Conservation (phyloP, 768 basidiomycete species). For the Mycena floridula region DNA sequence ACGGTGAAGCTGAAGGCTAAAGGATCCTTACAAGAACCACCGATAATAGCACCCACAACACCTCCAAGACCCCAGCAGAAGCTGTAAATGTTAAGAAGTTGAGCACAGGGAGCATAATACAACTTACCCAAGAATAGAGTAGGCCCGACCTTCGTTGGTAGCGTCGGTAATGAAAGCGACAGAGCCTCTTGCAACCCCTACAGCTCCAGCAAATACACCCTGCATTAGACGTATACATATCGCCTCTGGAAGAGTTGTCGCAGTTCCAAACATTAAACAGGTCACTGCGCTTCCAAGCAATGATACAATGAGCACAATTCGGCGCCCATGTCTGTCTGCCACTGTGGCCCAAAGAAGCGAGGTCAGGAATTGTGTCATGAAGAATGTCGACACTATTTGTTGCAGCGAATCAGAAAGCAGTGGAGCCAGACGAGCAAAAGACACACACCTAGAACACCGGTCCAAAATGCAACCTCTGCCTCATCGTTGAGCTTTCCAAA, state of each 20-base stretch:
- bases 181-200: slow-evolving; percentile 89
- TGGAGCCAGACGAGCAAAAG: slow-evolving; percentile 7
- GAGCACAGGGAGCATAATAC: slow-evolving; percentile 1
- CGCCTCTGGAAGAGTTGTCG: slow-evolving; percentile 71
- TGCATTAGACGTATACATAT: slow-evolving; percentile 83
- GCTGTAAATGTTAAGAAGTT: slow-evolving; percentile 26
- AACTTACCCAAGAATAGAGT: slow-evolving; percentile 80
- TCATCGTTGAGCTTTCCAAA: slow-evolving; percentile 71
- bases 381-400: slow-evolving; percentile 83
- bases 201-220: slow-evolving; percentile 88
- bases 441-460: slow-evolving; percentile 68
- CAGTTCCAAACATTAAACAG: slow-evolving; percentile 73
- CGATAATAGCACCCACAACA: slow-evolving; percentile 83
- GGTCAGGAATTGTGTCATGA: slow-evolving; percentile 93
- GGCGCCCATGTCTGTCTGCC: slow-evolving; percentile 84
- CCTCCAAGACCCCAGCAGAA: slow-evolving; percentile 98
- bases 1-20: neutral
- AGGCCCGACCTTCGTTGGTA: slow-evolving; percentile 91
- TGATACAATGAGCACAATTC: slow-evolving; percentile 79
- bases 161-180: slow-evolving; percentile 84
- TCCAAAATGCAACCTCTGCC: slow-evolving; percentile 84
- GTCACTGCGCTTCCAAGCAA: slow-evolving; percentile 81
- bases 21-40: slow-evolving; percentile 63
- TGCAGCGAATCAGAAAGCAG: too few relatives aligned
- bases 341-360: slow-evolving; percentile 96